Evolutionary conservation across 805 yeast species (phyloP).

Genomic region (Maudiozyma bulderi): DNA sequence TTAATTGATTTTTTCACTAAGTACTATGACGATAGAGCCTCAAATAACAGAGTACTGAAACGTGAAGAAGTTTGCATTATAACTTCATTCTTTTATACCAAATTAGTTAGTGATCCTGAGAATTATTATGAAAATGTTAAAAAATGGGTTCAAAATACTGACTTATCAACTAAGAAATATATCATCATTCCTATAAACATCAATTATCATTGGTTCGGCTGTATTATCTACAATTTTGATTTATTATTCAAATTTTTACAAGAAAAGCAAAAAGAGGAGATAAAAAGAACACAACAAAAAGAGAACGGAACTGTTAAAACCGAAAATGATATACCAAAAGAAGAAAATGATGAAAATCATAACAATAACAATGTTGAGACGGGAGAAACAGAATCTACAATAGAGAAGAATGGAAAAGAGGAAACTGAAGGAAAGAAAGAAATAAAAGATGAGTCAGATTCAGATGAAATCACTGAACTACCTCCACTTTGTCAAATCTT

Average conservation of each 20-base stretch:
- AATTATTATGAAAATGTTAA: constrained; percentile 52
- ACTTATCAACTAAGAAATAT: constrained; percentile 47
- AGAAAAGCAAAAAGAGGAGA: neutral
- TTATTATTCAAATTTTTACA: constrained; percentile 12
- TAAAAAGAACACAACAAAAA: neutral
- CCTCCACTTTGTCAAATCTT: constrained; percentile 34
- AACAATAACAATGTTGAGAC: neutral
- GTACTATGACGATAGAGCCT: constrained; percentile 35
- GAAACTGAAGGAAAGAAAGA: neutral
- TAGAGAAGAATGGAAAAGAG: neutral
- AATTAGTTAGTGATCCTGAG: constrained; percentile 36
- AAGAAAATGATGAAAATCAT: neutral
- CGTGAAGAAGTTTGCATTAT: constrained; percentile 43
- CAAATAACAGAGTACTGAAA: constrained; percentile 21
- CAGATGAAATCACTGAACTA: constrained; percentile 12
- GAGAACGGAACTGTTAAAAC: neutral
- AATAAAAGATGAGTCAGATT: neutral
- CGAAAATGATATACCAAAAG: neutral
- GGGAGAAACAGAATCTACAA: neutral
- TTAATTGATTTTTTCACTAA: constrained; percentile 76
- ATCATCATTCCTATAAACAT: constrained; percentile 77
- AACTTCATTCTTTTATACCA: constrained; percentile 77
- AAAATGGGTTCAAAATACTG: constrained; percentile 69
- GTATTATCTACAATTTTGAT: constrained; percentile 52
- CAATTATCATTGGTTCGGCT: constrained; percentile 79